Evolutionary conservation across 495 filamentous ascomycete species (phyloP).

Genomic region (Peziza echinospora): DNA sequence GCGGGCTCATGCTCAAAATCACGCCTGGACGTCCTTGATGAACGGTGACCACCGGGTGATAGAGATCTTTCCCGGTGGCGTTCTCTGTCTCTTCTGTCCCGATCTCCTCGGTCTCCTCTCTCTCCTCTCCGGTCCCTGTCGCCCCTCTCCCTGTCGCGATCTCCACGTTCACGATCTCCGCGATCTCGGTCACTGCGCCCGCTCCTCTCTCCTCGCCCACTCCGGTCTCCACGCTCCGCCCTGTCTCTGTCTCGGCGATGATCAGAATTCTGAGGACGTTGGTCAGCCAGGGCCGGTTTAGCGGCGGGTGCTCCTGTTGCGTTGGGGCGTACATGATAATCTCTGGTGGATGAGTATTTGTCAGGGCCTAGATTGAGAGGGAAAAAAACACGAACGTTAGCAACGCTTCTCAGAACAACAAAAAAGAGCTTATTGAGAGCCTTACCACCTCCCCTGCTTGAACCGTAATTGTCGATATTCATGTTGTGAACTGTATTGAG

Average conservation of each 20-base stretch:
- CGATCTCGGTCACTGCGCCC: constrained; percentile 3
- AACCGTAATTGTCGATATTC: not conserved
- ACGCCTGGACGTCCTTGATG: constrained; percentile 8
- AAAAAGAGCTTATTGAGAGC: too few species aligned
- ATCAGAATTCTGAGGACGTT: constrained; percentile 11
- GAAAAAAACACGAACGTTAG: not conserved
- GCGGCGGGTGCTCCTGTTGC: not conserved
- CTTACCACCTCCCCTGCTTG: not conserved
- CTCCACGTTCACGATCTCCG: constrained; percentile 1
- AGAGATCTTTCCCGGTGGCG: constrained; percentile 23
- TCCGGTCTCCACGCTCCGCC: constrained; percentile 12
- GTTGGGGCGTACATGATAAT: constrained; percentile 17
- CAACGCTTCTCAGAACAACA: too few species aligned
- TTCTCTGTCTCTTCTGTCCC: constrained; percentile 17
- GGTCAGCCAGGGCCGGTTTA: constrained; percentile 1
- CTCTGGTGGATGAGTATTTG: constrained; percentile 19
- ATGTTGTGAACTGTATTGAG: too few species aligned
- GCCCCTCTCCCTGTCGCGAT: not conserved
- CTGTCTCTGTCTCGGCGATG: constrained; percentile 19
- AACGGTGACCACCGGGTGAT: constrained; percentile 16
- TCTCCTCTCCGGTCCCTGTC: constrained; percentile 18
- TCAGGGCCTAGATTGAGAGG: constrained; percentile 7
- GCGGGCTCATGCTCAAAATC: constrained; percentile 16
- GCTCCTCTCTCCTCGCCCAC: constrained; percentile 4
- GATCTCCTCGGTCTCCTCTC: constrained; percentile 28